Conservation (phyloP, 495 filamentous ascomycete species). For the Aspergillus bertholletiae region DNA sequence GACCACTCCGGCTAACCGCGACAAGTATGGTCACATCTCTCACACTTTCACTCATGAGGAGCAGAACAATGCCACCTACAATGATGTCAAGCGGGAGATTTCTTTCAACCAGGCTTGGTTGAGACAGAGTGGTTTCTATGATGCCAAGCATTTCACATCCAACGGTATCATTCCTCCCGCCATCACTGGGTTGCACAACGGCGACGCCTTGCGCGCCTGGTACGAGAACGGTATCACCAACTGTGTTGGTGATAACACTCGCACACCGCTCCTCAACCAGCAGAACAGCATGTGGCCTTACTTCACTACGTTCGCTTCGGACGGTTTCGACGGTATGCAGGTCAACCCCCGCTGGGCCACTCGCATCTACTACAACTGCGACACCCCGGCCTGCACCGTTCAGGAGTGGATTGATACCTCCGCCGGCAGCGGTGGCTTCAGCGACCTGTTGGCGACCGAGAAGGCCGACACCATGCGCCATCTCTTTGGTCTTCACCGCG, state of each 20-base stretch:
- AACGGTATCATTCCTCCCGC: slow-evolving; percentile 60
- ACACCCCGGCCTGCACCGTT: slow-evolving; percentile 50
- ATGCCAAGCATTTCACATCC: slow-evolving; percentile 38
- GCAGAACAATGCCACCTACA: slow-evolving; percentile 58
- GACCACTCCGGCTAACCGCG: slow-evolving; percentile 37
- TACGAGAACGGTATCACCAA: slow-evolving; percentile 54
- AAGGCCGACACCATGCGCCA: slow-evolving; percentile 51
- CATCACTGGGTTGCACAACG: slow-evolving; percentile 64
- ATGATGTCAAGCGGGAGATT: slow-evolving; percentile 54
- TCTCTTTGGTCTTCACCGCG: slow-evolving; percentile 51
- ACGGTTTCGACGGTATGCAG: slow-evolving; percentile 55
- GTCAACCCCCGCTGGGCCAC: slow-evolving; percentile 61
- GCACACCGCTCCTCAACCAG: slow-evolving; percentile 46
- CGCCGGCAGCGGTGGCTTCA: slow-evolving; percentile 45
- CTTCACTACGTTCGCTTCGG: slow-evolving; percentile 44
- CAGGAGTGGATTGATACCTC: slow-evolving; percentile 61
- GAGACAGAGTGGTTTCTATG: slow-evolving; percentile 43
- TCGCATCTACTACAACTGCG: slow-evolving; percentile 64
- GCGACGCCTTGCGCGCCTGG: slow-evolving; percentile 58
- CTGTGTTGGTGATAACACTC: slow-evolving; percentile 63
- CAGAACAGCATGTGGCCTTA: slow-evolving; percentile 52
- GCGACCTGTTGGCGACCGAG: slow-evolving; percentile 46
- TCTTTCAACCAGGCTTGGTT: slow-evolving; percentile 59
- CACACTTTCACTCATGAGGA: slow-evolving; percentile 63
- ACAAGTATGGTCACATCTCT: slow-evolving; percentile 54